phyloP scores from a whole-genome alignment of 116 monocot species.

The Posidonia oceanica region DNA sequence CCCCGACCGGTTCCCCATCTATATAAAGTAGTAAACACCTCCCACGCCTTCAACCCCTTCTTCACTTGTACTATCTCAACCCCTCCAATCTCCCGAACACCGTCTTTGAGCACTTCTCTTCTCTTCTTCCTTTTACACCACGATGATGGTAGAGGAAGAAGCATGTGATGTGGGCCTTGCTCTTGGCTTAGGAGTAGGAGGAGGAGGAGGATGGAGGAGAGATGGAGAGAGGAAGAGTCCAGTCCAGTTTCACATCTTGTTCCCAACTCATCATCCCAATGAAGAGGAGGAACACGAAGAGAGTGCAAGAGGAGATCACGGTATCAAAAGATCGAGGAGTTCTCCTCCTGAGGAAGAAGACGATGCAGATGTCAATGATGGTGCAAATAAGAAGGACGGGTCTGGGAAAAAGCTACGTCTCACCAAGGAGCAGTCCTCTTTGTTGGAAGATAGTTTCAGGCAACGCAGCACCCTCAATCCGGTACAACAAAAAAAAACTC shows the following conservation, averaged over 20 bases:
- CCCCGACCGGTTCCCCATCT: not conserved
- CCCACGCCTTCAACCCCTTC: not conserved
- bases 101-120: not conserved
- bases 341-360: not conserved
- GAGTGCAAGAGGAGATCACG: not conserved
- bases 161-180: constrained; percentile 16
- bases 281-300: not conserved
- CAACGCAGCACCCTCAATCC: constrained; percentile 31
- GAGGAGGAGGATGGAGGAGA: not conserved
- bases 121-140: not conserved
- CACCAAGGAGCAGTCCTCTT: constrained; percentile 27
- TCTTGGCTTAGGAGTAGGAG: constrained; percentile 27
- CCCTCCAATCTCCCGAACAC: too few species aligned
- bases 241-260: constrained; percentile 14
- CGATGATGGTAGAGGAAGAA: constrained; percentile 16
- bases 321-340: not conserved
- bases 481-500: constrained; percentile 6
- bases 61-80: too few species aligned
- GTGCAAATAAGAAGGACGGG: constrained; percentile 21
- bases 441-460: constrained; percentile 37
- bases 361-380: not conserved
- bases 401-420: constrained; percentile 44
- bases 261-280: constrained; percentile 3
- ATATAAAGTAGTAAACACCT: not conserved
- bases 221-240: not conserved